Conservation (phyloP, 1,139 yeast genomes). For the Kodamaea suecica region DNA sequence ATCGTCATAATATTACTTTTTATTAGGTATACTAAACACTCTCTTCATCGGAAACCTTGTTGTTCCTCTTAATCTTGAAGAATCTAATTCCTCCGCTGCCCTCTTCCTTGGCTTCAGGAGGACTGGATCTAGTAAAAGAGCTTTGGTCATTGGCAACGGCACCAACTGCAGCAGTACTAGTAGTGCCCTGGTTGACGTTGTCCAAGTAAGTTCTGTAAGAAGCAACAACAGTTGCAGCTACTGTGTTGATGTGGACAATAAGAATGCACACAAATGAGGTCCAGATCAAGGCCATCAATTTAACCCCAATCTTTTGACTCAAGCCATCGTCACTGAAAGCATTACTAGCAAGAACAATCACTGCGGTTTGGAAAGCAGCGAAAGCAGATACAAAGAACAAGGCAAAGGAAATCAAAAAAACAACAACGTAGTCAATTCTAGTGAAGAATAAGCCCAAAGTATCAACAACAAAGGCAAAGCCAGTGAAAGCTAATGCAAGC, state of each 20-base stretch:
- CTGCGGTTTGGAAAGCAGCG: constrained; percentile 67
- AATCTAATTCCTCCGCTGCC: constrained; percentile 59
- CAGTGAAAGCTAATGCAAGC: constrained; percentile 55
- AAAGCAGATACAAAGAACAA: constrained; percentile 56
- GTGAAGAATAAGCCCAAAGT: constrained; percentile 41
- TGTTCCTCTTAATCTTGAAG: constrained; percentile 72
- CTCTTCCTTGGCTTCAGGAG: constrained; percentile 32
- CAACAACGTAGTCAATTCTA: constrained; percentile 52
- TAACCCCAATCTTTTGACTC: constrained; percentile 51
- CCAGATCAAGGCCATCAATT: constrained; percentile 65
- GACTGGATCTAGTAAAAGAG: constrained; percentile 44
- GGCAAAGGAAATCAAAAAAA: constrained; percentile 52
- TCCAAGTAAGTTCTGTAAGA: constrained; percentile 46
- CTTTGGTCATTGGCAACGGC: constrained; percentile 37
- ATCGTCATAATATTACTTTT: not conserved
- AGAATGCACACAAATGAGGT: constrained; percentile 57
- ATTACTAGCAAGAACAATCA: constrained; percentile 58
- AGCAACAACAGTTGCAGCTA: constrained; percentile 49
- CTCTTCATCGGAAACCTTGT: constrained; percentile 57
- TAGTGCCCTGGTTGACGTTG: constrained; percentile 25
- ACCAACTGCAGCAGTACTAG: constrained; percentile 10
- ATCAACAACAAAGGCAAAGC: constrained; percentile 39
- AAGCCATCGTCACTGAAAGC: constrained; percentile 52
- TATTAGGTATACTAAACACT: constrained; percentile 39
- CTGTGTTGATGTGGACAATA: constrained; percentile 52